Evolutionary conservation across 768 basidiomycete genomes (phyloP).

Genomic region (Pleurotus tuoliensis): DNA sequence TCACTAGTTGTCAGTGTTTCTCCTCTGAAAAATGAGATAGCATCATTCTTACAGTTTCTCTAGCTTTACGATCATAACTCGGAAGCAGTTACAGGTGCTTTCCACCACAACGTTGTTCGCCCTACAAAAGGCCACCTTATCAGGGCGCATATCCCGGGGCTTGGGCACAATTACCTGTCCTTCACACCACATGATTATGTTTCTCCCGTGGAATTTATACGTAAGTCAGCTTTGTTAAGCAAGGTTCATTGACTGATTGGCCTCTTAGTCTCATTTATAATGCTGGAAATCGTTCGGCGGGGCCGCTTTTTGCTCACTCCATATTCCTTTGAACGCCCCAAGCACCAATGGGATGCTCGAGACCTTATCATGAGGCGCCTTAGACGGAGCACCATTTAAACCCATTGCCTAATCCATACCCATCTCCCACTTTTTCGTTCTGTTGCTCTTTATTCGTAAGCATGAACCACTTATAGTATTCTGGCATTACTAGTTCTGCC

Average conservation of each 20-base stretch:
- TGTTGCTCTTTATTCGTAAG: not conserved
- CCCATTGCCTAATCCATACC: not conserved
- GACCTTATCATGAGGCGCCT: conserved; percentile 30
- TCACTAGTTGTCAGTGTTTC: conserved; percentile 42
- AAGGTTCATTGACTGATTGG: conserved; percentile 11
- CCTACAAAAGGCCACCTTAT: conserved; percentile 34
- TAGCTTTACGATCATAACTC: conserved; percentile 54
- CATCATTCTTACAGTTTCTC: too few species aligned
- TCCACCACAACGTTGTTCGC: conserved; percentile 45
- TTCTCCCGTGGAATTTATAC: conserved; percentile 49
- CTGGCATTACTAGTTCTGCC: too few species aligned
- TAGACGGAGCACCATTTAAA: conserved; percentile 4
- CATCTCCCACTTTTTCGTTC: not conserved
- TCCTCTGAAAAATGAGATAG: not conserved
- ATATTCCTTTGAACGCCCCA: conserved; percentile 45
- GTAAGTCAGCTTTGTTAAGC: conserved; percentile 25
- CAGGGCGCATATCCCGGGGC: conserved; percentile 44
- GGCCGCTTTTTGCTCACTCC: conserved; percentile 51
- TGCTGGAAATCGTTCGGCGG: conserved; percentile 62
- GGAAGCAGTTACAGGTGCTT: conserved; percentile 43
- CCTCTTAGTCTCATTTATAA: conserved; percentile 50
- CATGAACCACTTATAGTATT: too few species aligned
- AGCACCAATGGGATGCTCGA: conserved; percentile 36
- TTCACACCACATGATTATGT: conserved; percentile 46
- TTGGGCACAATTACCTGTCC: conserved; percentile 58